These are phyloP conservation scores for Suillus brevipes DNA, from an alignment of 768 basidiomycete genomes.

Conservation along the genomic window DNA sequence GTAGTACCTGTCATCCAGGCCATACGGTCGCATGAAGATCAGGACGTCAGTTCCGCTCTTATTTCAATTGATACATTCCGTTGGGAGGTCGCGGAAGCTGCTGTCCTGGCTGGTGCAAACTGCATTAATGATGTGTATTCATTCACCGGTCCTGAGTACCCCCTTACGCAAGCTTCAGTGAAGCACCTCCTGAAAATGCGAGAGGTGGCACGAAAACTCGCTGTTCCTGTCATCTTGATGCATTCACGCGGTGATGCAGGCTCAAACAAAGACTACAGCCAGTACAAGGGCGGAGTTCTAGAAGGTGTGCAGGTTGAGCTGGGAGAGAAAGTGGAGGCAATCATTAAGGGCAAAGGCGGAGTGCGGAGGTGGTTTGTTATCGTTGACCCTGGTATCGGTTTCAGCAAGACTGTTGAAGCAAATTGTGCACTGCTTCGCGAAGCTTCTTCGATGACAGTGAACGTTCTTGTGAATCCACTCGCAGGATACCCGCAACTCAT, in stretches of 20 bases:
- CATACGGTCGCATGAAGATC: conserved; percentile 42
- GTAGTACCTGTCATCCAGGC: conserved; percentile 71
- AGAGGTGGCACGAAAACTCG: conserved; percentile 55
- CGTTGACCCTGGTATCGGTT: conserved; percentile 91
- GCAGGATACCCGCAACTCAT: conserved; percentile 67
- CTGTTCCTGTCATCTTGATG: conserved; percentile 88
- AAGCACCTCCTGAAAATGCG: conserved; percentile 62
- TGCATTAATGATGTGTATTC: conserved; percentile 93
- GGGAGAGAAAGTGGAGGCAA: conserved; percentile 60
- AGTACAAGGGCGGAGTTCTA: conserved; percentile 53
- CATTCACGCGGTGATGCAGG: conserved; percentile 89
- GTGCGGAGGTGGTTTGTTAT: conserved; percentile 87
- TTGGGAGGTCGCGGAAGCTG: conserved; percentile 71
- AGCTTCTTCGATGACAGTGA: conserved; percentile 46
- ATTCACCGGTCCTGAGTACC: conserved; percentile 65
- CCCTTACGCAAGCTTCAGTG: conserved; percentile 31
- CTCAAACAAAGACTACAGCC: conserved; percentile 62
- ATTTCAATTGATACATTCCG: conserved; percentile 49
- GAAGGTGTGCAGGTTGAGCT: conserved; percentile 72
- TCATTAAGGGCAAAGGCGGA: conserved; percentile 68
- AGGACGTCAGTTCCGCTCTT: conserved; percentile 16
- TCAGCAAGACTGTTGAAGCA: conserved; percentile 80
- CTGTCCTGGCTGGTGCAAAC: conserved; percentile 80
- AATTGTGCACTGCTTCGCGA: conserved; percentile 70
- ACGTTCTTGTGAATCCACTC: conserved; percentile 47